Evolutionary conservation across 257 asterid species (phyloP).

Genomic region (Jacaranda copaia): DNA sequence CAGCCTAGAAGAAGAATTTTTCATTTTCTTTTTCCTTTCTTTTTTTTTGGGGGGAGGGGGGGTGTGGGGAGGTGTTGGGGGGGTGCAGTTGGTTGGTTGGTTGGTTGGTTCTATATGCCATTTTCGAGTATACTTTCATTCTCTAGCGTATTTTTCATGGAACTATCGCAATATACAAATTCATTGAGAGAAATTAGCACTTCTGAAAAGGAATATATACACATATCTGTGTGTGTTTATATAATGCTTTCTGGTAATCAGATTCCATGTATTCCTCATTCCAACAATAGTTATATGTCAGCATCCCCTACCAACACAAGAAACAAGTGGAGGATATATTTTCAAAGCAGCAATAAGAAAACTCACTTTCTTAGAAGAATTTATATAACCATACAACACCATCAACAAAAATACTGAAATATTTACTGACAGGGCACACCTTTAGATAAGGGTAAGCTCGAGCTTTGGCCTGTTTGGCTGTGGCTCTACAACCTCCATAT

Average conservation of each 20-base stretch:
- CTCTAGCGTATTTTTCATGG: not conserved
- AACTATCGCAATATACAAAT: not conserved
- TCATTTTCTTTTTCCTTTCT: too few species aligned
- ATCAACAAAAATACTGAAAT: conserved; percentile 6
- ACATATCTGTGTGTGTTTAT: not conserved
- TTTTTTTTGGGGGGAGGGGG: too few species aligned
- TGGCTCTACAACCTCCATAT: conserved; percentile 91
- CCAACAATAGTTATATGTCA: not conserved
- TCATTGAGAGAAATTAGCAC: not conserved
- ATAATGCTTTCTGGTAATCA: not conserved
- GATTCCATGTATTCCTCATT: not conserved
- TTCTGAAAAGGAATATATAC: not conserved
- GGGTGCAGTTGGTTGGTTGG: too few species aligned
- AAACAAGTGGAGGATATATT: not conserved
- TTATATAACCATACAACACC: not conserved
- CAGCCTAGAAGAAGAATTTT: too few species aligned
- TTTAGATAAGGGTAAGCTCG: conserved; percentile 69
- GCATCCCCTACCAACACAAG: not conserved
- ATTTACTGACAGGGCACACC: not conserved
- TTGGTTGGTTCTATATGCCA: not conserved
- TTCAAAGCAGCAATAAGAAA: not conserved
- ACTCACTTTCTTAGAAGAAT: not conserved
- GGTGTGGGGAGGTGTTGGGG: too few species aligned
- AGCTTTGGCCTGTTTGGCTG: conserved; percentile 98
- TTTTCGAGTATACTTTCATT: not conserved